phyloP scores from a whole-genome alignment of 164 flowering plant species.

The Euptelea pleiosperma region DNA sequence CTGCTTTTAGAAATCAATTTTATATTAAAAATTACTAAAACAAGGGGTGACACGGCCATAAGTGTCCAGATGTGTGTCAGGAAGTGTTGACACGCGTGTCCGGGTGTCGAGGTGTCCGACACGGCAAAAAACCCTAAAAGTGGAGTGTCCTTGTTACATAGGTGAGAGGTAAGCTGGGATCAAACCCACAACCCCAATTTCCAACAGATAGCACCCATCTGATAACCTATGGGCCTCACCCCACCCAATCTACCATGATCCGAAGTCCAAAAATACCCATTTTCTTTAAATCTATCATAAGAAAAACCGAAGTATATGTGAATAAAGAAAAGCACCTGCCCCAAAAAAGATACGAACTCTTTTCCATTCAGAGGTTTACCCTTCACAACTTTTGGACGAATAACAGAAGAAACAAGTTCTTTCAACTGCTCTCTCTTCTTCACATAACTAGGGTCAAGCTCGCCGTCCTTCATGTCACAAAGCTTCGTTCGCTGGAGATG shows the following conservation, averaged over 20 bases:
- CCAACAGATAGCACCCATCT: neutral
- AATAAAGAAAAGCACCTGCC: slow-evolving; percentile 57
- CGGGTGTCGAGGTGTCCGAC: too few relatives aligned
- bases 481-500: slow-evolving; percentile 97
- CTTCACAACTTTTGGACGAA: slow-evolving; percentile 94
- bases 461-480: slow-evolving; percentile 90
- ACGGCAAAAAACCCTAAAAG: too few relatives aligned
- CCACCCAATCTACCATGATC: neutral
- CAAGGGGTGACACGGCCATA: too few relatives aligned
- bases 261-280: slow-evolving; percentile 1
- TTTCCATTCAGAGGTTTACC: slow-evolving; percentile 83
- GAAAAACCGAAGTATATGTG: slow-evolving; percentile 3
- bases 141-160: too few relatives aligned
- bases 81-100: too few relatives aligned
- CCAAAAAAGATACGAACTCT: slow-evolving; percentile 84
- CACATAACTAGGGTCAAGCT: slow-evolving; percentile 81
- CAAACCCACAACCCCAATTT: neutral
- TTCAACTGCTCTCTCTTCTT: slow-evolving; percentile 75
- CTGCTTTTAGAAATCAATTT: too few relatives aligned
- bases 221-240: neutral
- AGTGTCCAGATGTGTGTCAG: too few relatives aligned
- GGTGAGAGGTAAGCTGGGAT: neutral
- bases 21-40: too few relatives aligned
- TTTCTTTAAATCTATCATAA: neutral
- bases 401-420: slow-evolving; percentile 63